These are phyloP conservation scores for Tulasnella sp. DNA, from an alignment of 768 basidiomycete species.

Conservation along the genomic window DNA sequence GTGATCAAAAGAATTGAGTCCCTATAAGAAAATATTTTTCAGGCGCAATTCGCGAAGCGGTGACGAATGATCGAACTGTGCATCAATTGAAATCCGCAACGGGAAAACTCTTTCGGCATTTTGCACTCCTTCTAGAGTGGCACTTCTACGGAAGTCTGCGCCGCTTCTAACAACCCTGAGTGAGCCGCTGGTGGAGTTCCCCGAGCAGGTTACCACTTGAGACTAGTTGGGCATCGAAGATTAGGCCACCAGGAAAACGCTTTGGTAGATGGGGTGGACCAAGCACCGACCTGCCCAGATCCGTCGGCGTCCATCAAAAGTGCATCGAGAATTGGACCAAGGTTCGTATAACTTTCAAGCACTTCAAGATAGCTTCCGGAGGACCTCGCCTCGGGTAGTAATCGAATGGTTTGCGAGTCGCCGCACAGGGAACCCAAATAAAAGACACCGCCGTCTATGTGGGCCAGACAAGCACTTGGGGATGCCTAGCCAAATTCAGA, in stretches of 20 bases:
- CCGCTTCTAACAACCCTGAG: conserved; percentile 76
- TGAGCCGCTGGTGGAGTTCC: conserved; percentile 69
- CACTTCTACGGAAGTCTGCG: conserved; percentile 68
- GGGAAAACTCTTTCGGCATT: conserved; percentile 62
- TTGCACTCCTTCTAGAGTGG: conserved; percentile 52
- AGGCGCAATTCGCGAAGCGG: too few relatives aligned
- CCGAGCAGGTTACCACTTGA: conserved; percentile 85
- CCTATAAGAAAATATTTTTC: conserved; percentile 22
- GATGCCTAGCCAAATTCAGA: conserved; percentile 50
- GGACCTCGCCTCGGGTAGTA: conserved; percentile 41
- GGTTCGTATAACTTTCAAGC: conserved; percentile 63
- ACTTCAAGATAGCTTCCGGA: conserved; percentile 55
- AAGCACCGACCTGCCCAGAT: conserved; percentile 54
- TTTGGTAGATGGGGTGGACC: background rate
- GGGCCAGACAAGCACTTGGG: conserved; percentile 63
- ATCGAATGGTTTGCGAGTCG: conserved; percentile 69
- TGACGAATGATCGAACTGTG: conserved; percentile 33
- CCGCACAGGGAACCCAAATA: conserved; percentile 81
- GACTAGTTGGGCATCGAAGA: conserved; percentile 41
- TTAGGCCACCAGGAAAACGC: background rate
- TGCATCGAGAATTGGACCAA: conserved; percentile 81
- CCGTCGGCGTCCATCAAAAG: conserved; percentile 67
- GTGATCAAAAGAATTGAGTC: conserved; percentile 54
- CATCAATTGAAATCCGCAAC: conserved; percentile 46
- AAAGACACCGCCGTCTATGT: conserved; percentile 63